phyloP scores from a whole-genome alignment of 2,329 filamentous ascomycete species.

The Cladosporium sp. region DNA sequence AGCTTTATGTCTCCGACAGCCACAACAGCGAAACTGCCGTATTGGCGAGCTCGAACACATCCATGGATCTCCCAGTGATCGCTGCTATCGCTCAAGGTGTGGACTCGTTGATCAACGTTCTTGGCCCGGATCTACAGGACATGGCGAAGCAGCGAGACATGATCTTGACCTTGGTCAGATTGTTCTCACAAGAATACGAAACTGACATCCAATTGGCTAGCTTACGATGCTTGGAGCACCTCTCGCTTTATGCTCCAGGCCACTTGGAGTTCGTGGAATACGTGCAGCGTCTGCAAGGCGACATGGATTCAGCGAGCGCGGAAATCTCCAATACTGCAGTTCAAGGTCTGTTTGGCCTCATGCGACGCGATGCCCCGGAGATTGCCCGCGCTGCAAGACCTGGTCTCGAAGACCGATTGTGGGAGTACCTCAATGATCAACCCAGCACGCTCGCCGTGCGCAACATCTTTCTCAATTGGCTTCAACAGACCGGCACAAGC shows the following conservation, averaged over 20 bases:
- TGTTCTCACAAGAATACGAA: constrained; percentile 69
- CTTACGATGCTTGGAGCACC: constrained; percentile 78
- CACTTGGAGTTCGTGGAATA: constrained; percentile 81
- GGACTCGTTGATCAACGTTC: constrained; percentile 92
- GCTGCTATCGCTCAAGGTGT: constrained; percentile 82
- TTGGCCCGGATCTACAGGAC: constrained; percentile 92
- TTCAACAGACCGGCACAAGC: constrained; percentile 77
- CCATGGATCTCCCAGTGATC: constrained; percentile 76
- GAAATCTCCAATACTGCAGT: constrained; percentile 75
- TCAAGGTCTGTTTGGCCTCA: constrained; percentile 85
- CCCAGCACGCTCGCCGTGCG: constrained; percentile 75
- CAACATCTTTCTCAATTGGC: constrained; percentile 87
- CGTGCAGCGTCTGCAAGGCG: constrained; percentile 73
- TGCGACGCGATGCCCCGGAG: constrained; percentile 84
- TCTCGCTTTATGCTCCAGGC: constrained; percentile 85
- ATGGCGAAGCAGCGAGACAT: constrained; percentile 86
- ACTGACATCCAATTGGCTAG: constrained; percentile 68
- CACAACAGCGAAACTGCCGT: constrained; percentile 81
- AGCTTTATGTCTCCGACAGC: constrained; percentile 85
- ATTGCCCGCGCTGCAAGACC: constrained; percentile 71
- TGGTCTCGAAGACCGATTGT: constrained; percentile 84
- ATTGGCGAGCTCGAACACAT: constrained; percentile 80
- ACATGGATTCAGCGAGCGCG: constrained; percentile 64
- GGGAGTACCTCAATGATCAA: constrained; percentile 76
- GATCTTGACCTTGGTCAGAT: constrained; percentile 77